These are phyloP conservation scores for Skeletonema marinoi DNA, from an alignment of 108 stramenopile species.

Conservation along the genomic window DNA sequence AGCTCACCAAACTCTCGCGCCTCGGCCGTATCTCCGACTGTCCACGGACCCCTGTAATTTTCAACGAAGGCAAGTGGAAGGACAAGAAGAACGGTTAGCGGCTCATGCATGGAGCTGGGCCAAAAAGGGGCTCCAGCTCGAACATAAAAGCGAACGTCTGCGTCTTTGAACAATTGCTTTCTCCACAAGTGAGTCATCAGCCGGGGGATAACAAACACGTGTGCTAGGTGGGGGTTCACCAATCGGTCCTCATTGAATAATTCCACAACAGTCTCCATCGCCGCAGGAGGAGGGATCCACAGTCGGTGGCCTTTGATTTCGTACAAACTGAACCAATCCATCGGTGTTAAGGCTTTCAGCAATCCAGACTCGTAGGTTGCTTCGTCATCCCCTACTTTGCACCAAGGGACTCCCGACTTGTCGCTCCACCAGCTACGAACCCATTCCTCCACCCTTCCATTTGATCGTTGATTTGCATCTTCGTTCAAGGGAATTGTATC, in stretches of 20 bases:
- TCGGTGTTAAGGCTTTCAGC: neutral
- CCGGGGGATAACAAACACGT: slow-evolving; percentile 46
- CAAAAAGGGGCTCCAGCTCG: slow-evolving; percentile 5
- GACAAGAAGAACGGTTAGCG: slow-evolving; percentile 29
- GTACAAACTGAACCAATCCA: slow-evolving; percentile 11
- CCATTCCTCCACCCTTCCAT: slow-evolving; percentile 5
- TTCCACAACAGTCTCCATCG: slow-evolving; percentile 16
- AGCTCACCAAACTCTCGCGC: neutral
- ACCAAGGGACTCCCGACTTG: neutral
- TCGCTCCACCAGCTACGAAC: slow-evolving; percentile 4
- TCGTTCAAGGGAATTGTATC: slow-evolving; percentile 4
- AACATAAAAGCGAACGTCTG: slow-evolving; percentile 25
- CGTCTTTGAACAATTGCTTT: slow-evolving; percentile 13
- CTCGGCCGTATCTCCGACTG: neutral
- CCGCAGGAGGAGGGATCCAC: slow-evolving; percentile 13
- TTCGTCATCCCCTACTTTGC: neutral
- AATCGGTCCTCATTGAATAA: slow-evolving; percentile 3
- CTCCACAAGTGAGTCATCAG: slow-evolving; percentile 51
- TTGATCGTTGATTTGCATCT: neutral
- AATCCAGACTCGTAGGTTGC: neutral
- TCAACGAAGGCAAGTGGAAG: slow-evolving; percentile 37
- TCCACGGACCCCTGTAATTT: slow-evolving; percentile 35
- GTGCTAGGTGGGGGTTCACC: slow-evolving; percentile 12
- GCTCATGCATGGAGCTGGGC: no score
- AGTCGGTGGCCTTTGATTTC: neutral